These are phyloP conservation scores for Tolypocladium amazonense DNA, from an alignment of 2,329 filamentous ascomycete species.

Conservation along the genomic window DNA sequence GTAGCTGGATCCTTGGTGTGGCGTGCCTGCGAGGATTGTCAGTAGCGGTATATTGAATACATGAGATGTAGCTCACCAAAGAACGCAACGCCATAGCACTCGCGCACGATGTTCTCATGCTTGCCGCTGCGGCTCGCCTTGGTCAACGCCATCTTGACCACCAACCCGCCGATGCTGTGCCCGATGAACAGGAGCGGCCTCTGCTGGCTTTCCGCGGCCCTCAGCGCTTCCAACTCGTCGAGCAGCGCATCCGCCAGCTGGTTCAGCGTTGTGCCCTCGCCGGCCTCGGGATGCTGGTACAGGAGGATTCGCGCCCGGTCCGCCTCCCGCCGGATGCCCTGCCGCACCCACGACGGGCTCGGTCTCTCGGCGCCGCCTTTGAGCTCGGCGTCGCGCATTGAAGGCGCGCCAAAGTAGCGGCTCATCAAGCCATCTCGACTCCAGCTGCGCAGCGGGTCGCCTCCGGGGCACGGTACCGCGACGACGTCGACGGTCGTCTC, in stretches of 20 bases:
- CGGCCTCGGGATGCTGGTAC: conserved; percentile 35
- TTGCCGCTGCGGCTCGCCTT: conserved; percentile 28
- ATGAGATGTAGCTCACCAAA: conserved; percentile 32
- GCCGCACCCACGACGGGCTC: conserved; percentile 38
- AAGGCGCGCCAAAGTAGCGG: conserved; percentile 32
- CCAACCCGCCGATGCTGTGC: conserved; percentile 50
- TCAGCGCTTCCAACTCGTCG: conserved; percentile 26
- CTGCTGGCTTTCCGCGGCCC: conserved; percentile 20
- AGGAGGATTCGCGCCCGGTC: conserved; percentile 38
- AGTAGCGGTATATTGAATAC: background rate
- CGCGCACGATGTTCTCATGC: conserved; percentile 35
- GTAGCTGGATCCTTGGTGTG: conserved; percentile 53
- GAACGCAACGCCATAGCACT: conserved; percentile 51
- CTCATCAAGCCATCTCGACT: conserved; percentile 36
- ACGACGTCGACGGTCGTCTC: conserved; percentile 44
- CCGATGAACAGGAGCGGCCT: conserved; percentile 50
- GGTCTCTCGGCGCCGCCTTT: conserved; percentile 10
- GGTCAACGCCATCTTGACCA: conserved; percentile 45
- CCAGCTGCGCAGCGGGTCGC: conserved; percentile 42
- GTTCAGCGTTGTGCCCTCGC: conserved; percentile 31
- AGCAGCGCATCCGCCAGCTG: conserved; percentile 35
- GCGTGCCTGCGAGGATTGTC: conserved; percentile 31
- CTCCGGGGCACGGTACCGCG: conserved; percentile 42
- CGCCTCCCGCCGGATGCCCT: conserved; percentile 38
- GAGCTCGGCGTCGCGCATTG: conserved; percentile 26